phyloP scores from a whole-genome alignment of 768 basidiomycete genomes.

The Leucosporidium scottii region DNA sequence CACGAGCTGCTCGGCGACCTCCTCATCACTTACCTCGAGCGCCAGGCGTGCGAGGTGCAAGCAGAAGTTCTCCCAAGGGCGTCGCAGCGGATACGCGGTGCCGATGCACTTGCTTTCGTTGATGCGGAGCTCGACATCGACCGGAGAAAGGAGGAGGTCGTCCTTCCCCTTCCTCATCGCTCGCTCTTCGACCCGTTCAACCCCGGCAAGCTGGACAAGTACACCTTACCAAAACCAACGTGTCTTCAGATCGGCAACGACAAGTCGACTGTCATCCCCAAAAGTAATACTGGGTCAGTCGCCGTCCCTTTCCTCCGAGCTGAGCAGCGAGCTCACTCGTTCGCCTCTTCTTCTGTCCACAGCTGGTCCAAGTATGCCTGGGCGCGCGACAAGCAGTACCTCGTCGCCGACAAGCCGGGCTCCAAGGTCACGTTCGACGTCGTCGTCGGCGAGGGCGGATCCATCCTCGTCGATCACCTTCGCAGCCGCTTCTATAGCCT shows the following conservation, averaged over 20 bases:
- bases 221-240: conserved; percentile 2
- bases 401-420: conserved; percentile 37
- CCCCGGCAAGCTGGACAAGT: background rate
- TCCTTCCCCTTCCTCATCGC: conserved; percentile 6
- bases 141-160: background rate
- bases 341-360: background rate
- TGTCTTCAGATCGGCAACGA: conserved; percentile 28
- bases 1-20: conserved; percentile 81
- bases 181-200: conserved; percentile 19
- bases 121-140: conserved; percentile 16
- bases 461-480: conserved; percentile 21
- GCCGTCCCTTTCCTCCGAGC: background rate
- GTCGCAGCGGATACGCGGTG: background rate
- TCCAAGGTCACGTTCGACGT: conserved; percentile 36
- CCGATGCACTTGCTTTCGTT: background rate
- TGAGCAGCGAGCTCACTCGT: background rate
- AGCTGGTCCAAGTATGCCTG: conserved; percentile 24
- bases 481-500: conserved; percentile 26
- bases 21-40: conserved; percentile 76
- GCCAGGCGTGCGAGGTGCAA: conserved; percentile 62
- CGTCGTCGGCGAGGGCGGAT: conserved; percentile 26
- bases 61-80: conserved; percentile 2
- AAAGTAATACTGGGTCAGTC: conserved; percentile 12
- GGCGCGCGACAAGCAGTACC: conserved; percentile 40
- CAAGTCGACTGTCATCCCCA: conserved; percentile 8